Conservation (phyloP, 2,329 filamentous ascomycete genomes). For the Ophiocordyceps camponoti-leonardi region DNA sequence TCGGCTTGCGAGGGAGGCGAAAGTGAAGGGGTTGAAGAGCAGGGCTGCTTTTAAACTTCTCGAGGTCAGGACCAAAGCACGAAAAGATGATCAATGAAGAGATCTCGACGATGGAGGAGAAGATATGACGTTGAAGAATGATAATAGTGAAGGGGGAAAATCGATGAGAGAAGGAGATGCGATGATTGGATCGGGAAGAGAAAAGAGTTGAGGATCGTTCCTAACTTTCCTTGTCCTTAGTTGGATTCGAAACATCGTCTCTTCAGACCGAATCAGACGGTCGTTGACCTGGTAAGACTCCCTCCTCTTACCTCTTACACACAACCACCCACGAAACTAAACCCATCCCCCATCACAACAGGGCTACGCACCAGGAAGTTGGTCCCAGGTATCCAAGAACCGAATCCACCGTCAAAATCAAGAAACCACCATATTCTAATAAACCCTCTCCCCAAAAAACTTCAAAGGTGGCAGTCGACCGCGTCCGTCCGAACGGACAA, state of each 20-base stretch:
- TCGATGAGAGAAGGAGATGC: neutral
- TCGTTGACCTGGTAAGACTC: slow-evolving; percentile 63
- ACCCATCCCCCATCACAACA: slow-evolving; percentile 11
- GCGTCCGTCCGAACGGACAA: slow-evolving; percentile 57
- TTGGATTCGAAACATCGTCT: slow-evolving; percentile 69
- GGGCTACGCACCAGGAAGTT: slow-evolving; percentile 63
- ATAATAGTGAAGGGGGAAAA: too few species aligned
- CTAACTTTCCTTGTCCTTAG: slow-evolving; percentile 22
- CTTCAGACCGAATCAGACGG: slow-evolving; percentile 65
- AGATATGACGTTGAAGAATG: too few species aligned
- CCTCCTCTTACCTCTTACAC: neutral
- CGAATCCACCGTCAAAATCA: too few species aligned
- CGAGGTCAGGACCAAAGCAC: too few species aligned
- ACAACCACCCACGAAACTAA: too few species aligned
- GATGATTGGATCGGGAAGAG: too few species aligned
- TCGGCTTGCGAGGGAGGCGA: slow-evolving; percentile 55
- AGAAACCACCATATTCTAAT: too few species aligned
- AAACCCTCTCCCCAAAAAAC: too few species aligned
- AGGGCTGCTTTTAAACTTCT: slow-evolving; percentile 87
- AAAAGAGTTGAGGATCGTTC: too few species aligned
- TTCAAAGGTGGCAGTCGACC: slow-evolving; percentile 69
- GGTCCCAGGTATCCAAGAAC: slow-evolving; percentile 58
- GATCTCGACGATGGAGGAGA: too few species aligned
- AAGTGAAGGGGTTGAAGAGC: slow-evolving; percentile 67
- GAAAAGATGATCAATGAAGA: too few species aligned